Base-by-base conservation (phyloP, 2,329 filamentous ascomycete species). In the Penicillium capsulatum region DNA sequence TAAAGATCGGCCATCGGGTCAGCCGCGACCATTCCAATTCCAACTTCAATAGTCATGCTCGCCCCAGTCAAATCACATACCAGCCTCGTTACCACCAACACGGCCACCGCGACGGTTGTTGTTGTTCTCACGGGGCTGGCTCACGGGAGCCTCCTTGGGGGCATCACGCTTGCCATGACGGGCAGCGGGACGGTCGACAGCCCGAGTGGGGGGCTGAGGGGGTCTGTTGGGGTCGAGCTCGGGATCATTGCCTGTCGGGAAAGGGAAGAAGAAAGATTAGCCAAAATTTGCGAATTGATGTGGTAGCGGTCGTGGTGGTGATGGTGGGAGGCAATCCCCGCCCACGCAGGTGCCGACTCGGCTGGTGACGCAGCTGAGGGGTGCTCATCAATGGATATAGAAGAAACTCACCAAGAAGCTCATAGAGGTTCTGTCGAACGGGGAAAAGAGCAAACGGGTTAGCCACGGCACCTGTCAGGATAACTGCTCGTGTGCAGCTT, bases 101-200 rank as follows among this genome's bases (percentile, higher is more conserved):
- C 68, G 66, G 51, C 68, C 70, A 54, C 71, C 71, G 49, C 74
- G 72, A 52, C 70, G 70, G 51, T 66, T 63, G 51, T 52, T 54
- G 47, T 43, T 48, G 45, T 58, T 58, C 29, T 53, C 44, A 54
- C 63, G 58, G 55, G 64, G 67, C 47, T 64, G 64, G 42, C 56
- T 54, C 43, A 85, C 81, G 61, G 80, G 78, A 27, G 45, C 50
- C 66, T 88, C 81, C 66, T 81, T 80, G 65, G 85, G 83, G 65
- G 79, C 84, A 73, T 91, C 90, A 75, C 88, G 87, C 84, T 96
- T 96, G 68, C 79, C 80, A 66, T 79, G 78, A 69, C 88, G 83
- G 62, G 80, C 74, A 55, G 76, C 71, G 54, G 81, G 79, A 81
- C 92, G 94, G 70, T 95, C 88, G 66, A 92, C 79, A 67, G 86